phyloP scores from a whole-genome alignment of 2,329 filamentous ascomycete species.

The Plenodomus lindquistii region DNA sequence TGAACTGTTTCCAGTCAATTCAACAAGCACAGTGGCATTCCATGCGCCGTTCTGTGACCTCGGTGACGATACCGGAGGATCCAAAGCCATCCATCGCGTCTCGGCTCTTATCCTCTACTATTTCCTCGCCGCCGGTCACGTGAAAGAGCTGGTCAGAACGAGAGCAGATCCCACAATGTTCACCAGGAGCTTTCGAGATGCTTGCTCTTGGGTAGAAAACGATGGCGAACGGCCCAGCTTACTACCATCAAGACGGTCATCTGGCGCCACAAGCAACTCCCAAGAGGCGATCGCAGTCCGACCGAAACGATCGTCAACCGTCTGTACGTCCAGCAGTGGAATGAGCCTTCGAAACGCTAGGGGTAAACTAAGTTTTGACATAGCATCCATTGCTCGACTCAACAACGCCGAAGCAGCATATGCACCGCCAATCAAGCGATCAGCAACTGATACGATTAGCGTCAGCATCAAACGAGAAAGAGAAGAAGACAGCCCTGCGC shows the following conservation, averaged over 20 bases:
- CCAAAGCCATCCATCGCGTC: constrained; percentile 32
- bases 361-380: constrained; percentile 32
- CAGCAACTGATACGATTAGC: constrained; percentile 20
- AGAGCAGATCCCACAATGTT: constrained; percentile 33
- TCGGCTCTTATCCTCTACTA: constrained; percentile 33
- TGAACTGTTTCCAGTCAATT: constrained; percentile 28
- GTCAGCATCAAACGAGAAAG: constrained; percentile 31
- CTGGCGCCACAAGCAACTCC: constrained; percentile 18
- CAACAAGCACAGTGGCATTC: constrained; percentile 32
- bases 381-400: constrained; percentile 11
- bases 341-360: constrained; percentile 71
- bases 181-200: constrained; percentile 33
- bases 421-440: constrained; percentile 18
- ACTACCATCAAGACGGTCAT: constrained; percentile 21
- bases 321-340: constrained; percentile 62
- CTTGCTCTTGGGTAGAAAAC: constrained; percentile 32
- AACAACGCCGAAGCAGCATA: constrained; percentile 8
- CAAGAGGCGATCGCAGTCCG: constrained; percentile 41
- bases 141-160: constrained; percentile 27
- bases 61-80: constrained; percentile 29
- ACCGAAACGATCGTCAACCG: constrained; percentile 67
- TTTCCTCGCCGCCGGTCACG: constrained; percentile 29
- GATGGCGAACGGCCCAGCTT: constrained; percentile 22
- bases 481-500: constrained; percentile 21
- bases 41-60: constrained; percentile 33